These are phyloP conservation scores for Teratosphaeriaceae sp. DNA, from an alignment of 2,329 filamentous ascomycete species.

Conservation along the genomic window DNA sequence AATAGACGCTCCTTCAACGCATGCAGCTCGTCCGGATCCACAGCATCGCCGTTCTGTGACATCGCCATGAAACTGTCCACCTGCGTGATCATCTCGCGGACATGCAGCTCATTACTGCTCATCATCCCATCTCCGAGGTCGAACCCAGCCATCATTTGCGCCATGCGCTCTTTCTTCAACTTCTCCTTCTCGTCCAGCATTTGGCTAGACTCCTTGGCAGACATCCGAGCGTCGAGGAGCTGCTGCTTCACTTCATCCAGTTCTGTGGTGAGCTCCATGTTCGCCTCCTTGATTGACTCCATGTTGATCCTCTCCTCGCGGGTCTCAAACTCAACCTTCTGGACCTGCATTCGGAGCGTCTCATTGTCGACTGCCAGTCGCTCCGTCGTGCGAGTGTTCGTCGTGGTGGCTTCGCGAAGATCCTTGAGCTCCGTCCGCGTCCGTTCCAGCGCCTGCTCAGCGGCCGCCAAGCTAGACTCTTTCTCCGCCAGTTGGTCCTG, in stretches of 20 bases:
- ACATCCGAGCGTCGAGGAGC: conserved; percentile 92
- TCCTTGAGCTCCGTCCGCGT: conserved; percentile 79
- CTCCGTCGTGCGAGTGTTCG: conserved; percentile 85
- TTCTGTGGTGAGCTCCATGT: conserved; percentile 83
- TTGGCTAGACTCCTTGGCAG: conserved; percentile 83
- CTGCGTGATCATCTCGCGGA: conserved; percentile 76
- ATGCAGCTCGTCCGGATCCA: conserved; percentile 74
- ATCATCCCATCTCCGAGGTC: conserved; percentile 90
- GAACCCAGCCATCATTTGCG: conserved; percentile 99
- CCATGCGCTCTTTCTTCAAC: conserved; percentile 99
- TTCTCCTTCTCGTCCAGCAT: conserved; percentile 95
- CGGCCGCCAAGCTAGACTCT: conserved; percentile 70
- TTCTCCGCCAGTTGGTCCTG: conserved; percentile 95
- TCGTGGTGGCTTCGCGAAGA: conserved; percentile 78
- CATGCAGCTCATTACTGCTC: conserved; percentile 82
- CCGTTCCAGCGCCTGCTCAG: conserved; percentile 74
- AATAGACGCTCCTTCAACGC: conserved; percentile 71
- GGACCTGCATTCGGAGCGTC: conserved; percentile 92
- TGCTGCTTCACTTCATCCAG: conserved; percentile 95
- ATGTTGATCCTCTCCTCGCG: conserved; percentile 97
- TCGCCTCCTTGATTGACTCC: conserved; percentile 94
- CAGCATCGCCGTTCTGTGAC: conserved; percentile 67
- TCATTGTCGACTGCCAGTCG: conserved; percentile 78
- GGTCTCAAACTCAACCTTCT: conserved; percentile 90
- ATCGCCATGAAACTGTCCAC: conserved; percentile 73